Evolutionary conservation across 1,139 yeast species (phyloP).

Genomic region (Taiozyma onychis): DNA sequence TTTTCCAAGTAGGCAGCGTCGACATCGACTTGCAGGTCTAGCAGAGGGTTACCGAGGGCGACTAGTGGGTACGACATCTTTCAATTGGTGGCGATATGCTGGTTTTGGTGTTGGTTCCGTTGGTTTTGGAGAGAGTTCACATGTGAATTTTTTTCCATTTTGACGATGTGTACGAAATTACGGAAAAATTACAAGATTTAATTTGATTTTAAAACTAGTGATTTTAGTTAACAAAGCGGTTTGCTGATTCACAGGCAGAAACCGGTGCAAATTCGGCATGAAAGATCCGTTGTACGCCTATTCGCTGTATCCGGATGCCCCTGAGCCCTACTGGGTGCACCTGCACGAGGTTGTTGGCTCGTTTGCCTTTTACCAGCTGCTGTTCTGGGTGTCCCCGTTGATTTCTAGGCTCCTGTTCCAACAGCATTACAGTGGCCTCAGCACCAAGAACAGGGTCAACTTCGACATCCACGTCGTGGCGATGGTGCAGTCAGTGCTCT

Average conservation of each 20-base stretch:
- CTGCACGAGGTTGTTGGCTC: conserved; percentile 47
- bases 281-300: neutral
- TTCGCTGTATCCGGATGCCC: conserved; percentile 3
- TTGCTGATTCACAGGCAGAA: neutral
- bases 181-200: neutral
- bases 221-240: too few species aligned
- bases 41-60: conserved; percentile 75
- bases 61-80: conserved; percentile 51
- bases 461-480: conserved; percentile 90
- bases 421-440: conserved; percentile 41
- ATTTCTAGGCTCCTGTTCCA: conserved; percentile 43
- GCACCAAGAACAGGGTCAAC: conserved; percentile 49
- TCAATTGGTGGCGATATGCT: neutral
- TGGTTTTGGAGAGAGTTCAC: neutral
- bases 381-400: conserved; percentile 38
- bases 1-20: conserved; percentile 63
- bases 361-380: conserved; percentile 37
- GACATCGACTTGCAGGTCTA: conserved; percentile 85
- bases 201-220: too few species aligned
- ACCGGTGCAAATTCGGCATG: neutral
- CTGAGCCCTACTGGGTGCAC: conserved; percentile 30
- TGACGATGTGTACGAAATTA: neutral
- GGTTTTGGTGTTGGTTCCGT: neutral
- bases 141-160: neutral
- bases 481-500: conserved; percentile 68